phyloP scores from a whole-genome alignment of 2,329 filamentous ascomycete species.

The Alternaria rosae region DNA sequence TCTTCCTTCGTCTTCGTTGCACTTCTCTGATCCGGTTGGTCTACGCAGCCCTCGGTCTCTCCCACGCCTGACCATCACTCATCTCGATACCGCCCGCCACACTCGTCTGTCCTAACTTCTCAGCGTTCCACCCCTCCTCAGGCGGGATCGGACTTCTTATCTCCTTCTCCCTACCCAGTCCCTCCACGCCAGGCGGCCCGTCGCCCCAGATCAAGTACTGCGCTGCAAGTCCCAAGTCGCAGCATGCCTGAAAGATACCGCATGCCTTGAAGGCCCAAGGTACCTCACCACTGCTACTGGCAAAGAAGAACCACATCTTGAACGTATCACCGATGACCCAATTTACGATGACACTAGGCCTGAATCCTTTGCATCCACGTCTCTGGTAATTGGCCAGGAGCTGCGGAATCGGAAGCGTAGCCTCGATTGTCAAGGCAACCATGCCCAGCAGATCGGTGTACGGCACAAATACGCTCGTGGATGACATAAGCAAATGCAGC shows the following conservation, averaged over 20 bases:
- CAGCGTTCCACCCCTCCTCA: conserved; percentile 19
- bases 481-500: conserved; percentile 72
- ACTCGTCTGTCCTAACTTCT: conserved; percentile 18
- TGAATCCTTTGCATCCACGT: conserved; percentile 78
- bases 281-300: conserved; percentile 71
- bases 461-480: conserved; percentile 64
- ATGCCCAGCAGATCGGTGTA: conserved; percentile 76
- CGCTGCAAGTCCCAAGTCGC: conserved; percentile 75
- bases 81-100: conserved; percentile 27
- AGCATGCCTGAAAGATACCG: conserved; percentile 79
- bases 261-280: conserved; percentile 83
- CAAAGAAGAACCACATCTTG: conserved; percentile 82
- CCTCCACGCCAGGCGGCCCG: conserved; percentile 27
- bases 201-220: conserved; percentile 65
- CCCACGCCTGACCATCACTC: conserved; percentile 28
- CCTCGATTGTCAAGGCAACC: conserved; percentile 79
- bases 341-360: conserved; percentile 75
- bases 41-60: conserved; percentile 28
- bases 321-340: conserved; percentile 83
- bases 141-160: conserved; percentile 33
- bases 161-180: conserved; percentile 27
- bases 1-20: not conserved
- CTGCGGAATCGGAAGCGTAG: conserved; percentile 81
- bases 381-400: conserved; percentile 73
- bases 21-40: no score